Conservation (phyloP, 192 early-diverging fungal species). For the Backusella psychrophila region DNA sequence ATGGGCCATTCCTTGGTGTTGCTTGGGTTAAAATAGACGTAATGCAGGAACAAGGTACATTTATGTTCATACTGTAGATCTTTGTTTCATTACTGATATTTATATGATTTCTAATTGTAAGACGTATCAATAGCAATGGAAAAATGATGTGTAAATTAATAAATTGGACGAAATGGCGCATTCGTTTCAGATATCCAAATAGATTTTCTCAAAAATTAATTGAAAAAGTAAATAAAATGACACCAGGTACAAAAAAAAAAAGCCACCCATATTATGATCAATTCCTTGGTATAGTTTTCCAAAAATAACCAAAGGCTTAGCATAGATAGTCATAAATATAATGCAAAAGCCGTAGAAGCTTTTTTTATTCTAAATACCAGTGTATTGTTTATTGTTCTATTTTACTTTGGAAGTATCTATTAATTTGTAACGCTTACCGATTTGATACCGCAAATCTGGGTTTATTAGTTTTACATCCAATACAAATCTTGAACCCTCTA, state of each 20-base stretch:
- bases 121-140: too few relatives aligned
- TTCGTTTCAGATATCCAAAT: not conserved
- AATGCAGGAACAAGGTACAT: too few relatives aligned
- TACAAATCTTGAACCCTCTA: too few relatives aligned
- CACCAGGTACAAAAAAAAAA: not conserved
- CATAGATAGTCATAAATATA: not conserved
- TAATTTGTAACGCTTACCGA: not conserved
- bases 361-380: not conserved
- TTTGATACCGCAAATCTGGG: not conserved
- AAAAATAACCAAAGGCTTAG: not conserved
- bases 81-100: too few relatives aligned
- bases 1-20: too few relatives aligned
- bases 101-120: too few relatives aligned
- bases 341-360: not conserved
- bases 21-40: too few relatives aligned
- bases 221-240: not conserved
- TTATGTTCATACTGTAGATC: too few relatives aligned
- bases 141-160: too few relatives aligned
- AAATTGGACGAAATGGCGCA: not conserved
- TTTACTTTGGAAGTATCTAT: not conserved
- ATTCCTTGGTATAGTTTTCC: not conserved
- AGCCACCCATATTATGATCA: not conserved
- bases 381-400: not conserved
- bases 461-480: not conserved
- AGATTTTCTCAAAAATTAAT: not conserved